Evolutionary conservation across 371 early-diverging fungal genomes (phyloP).

Genomic region (Rhizomucor miehei): DNA sequence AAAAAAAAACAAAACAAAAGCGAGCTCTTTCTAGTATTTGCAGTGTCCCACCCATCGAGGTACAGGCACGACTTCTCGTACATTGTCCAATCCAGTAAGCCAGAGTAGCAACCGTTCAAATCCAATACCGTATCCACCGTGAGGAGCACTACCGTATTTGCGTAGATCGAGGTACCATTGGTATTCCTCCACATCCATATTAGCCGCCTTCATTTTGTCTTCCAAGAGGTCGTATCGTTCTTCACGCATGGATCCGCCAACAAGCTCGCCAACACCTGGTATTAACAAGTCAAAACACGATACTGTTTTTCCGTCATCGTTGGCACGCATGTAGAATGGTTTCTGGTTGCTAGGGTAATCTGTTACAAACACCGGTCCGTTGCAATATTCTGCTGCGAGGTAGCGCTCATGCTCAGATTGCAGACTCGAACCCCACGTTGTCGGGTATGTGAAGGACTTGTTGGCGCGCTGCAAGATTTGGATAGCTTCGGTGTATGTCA

Average conservation of each 20-base stretch:
- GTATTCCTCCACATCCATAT: conserved; percentile 64
- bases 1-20: no score
- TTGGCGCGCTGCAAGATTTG: conserved; percentile 56
- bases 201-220: conserved; percentile 52
- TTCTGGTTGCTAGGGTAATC: conserved; percentile 83
- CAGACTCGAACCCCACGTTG: conserved; percentile 74
- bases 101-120: conserved; percentile 82
- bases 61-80: conserved; percentile 83
- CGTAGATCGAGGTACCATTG: conserved; percentile 90
- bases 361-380: conserved; percentile 85
- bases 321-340: conserved; percentile 91
- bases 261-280: conserved; percentile 87
- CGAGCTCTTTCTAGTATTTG: conserved; percentile 44
- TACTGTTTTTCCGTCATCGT: conserved; percentile 65
- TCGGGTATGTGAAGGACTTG: conserved; percentile 59
- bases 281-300: conserved; percentile 86
- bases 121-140: conserved; percentile 94
- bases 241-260: conserved; percentile 91
- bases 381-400: conserved; percentile 68
- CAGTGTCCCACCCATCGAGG: conserved; percentile 67
- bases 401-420: conserved; percentile 90
- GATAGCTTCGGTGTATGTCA: conserved; percentile 85
- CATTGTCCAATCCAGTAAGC: conserved; percentile 79
- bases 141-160: conserved; percentile 80
- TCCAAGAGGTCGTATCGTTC: conserved; percentile 57